Base-by-base conservation (phyloP, 805 yeast species). In the Yamadazyma phyllophila region DNA sequence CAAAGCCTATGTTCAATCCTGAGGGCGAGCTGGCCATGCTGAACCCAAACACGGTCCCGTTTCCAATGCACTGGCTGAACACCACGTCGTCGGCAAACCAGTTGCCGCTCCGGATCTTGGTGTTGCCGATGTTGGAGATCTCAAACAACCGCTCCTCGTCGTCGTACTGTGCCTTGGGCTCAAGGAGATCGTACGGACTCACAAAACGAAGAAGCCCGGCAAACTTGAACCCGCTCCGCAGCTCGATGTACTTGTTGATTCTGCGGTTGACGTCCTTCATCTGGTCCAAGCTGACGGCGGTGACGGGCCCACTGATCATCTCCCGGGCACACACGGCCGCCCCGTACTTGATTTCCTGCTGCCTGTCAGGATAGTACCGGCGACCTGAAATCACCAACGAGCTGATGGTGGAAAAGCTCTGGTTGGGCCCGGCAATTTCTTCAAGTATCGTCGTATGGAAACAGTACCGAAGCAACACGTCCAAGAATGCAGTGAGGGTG, bases 401-500 rank as follows among this genome's bases (percentile, higher is more conserved):
- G 2, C 37, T 32, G 26, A 16, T 17, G 11, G 29, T 36, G 4
- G 49, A 34, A 8, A 32, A 14, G 8, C 30, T 31, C 4, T 27
- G 32, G 9, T 13, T 10, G 4, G 36, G 11, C 6, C 15, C 39
- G 13, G 9, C 16, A 6, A 37, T 13, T 12, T 29, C 33, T 2
- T 29, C n/a, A n/a, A 45, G 20, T 16, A 47, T 27, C 2, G 46
- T 40, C 13, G 45, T 24, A 11, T 47, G 44, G 17, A 50, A 45
- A 35, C 48, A 45, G 26, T 50, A 47, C 7, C 36, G 42, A 10
- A 47, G 16, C 10, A 45, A 30, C 11, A 47, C 42, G 26, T 26
- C 39, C 31, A 50, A 44, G 30, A 50, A 47, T 7, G 51, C 14
- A 1, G 54, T 50, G 5, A 50, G 20, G 8, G 51, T 45, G 7